phyloP scores from a whole-genome alignment of 2,329 filamentous ascomycete genomes.

The Fusarium sp. region DNA sequence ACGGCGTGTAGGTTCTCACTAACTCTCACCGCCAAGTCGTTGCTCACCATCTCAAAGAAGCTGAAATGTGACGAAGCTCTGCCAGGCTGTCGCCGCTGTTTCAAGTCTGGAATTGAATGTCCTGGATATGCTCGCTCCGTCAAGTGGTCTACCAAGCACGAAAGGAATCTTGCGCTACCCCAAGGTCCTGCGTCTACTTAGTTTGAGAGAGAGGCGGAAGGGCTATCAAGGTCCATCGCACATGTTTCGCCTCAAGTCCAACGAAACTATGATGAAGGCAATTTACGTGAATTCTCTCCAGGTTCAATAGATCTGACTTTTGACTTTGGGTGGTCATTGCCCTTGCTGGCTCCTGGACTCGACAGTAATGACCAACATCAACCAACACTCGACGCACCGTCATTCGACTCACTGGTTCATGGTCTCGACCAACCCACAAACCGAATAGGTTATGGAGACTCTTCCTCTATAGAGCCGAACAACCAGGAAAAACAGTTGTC shows the following conservation, averaged over 20 bases:
- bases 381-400: neutral
- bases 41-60: neutral
- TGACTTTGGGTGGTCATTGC: neutral
- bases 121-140: neutral
- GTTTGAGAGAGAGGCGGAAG: neutral
- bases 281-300: neutral
- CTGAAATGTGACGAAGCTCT: neutral
- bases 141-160: neutral
- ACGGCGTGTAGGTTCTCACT: neutral
- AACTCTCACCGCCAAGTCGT: neutral
- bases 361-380: neutral
- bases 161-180: neutral
- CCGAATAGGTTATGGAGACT: neutral
- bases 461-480: neutral
- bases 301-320: neutral
- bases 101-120: neutral
- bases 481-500: neutral
- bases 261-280: neutral
- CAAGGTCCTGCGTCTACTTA: neutral
- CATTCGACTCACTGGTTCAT: neutral
- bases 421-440: neutral
- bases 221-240: neutral
- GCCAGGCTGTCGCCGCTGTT: neutral
- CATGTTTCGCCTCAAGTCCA: neutral
- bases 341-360: neutral